Evolutionary conservation across 305 asterid species (phyloP).

Genomic region (Fraxinus nigra): DNA sequence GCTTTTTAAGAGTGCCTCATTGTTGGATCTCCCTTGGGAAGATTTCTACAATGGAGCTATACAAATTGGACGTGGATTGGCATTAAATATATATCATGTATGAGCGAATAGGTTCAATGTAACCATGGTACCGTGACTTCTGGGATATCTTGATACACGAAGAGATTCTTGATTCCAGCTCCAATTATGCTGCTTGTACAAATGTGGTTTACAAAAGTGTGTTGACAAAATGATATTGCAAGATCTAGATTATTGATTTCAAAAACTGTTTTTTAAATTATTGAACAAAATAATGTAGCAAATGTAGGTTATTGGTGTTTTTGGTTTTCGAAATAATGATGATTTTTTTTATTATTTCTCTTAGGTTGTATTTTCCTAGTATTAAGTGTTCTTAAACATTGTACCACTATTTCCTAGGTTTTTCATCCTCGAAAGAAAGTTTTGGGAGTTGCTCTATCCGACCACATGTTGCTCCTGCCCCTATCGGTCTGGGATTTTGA

Average conservation of each 20-base stretch:
- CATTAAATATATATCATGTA: constrained; percentile 12
- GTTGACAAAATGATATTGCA: no score
- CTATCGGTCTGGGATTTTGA: background rate
- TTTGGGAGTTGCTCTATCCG: background rate
- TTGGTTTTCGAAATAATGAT: background rate
- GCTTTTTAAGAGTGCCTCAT: background rate
- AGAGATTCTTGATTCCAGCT: background rate
- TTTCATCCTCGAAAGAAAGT: background rate
- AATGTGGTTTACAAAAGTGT: no score
- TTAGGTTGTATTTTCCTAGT: background rate
- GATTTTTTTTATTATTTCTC: background rate
- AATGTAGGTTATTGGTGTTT: background rate
- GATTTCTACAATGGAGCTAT: background rate
- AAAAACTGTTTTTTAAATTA: no score
- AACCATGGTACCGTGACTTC: background rate
- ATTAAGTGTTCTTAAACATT: background rate
- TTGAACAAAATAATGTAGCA: no score
- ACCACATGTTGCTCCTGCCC: background rate
- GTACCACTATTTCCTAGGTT: background rate
- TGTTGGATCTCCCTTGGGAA: constrained; percentile 1
- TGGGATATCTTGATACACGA: background rate
- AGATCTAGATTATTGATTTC: no score
- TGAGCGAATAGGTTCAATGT: background rate
- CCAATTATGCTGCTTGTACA: no score
- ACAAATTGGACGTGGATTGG: background rate